These are phyloP conservation scores for Obelidium mucronatum DNA, from an alignment of 192 early-diverging fungal genomes.

Conservation along the genomic window DNA sequence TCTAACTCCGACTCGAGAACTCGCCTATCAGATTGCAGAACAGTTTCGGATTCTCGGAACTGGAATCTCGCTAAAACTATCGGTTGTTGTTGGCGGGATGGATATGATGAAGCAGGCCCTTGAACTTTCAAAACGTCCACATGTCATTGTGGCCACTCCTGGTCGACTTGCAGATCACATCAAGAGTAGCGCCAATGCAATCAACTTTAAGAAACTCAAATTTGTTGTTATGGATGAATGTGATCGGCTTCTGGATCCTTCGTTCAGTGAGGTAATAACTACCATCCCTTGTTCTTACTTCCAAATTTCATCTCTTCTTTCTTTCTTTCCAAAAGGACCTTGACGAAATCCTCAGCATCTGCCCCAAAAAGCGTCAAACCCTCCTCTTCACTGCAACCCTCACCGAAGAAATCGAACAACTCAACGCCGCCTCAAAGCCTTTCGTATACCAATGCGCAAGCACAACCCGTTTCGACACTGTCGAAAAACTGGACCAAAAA, in stretches of 20 bases:
- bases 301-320: no score
- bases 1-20: slow-evolving; percentile 66
- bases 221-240: slow-evolving; percentile 75
- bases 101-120: slow-evolving; percentile 87
- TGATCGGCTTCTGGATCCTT: slow-evolving; percentile 86
- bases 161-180: slow-evolving; percentile 95
- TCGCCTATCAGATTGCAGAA: slow-evolving; percentile 98
- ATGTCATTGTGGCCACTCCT: slow-evolving; percentile 94
- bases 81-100: slow-evolving; percentile 91
- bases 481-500: slow-evolving; percentile 83
- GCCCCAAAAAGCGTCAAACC: slow-evolving; percentile 90
- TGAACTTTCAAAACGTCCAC: slow-evolving; percentile 82
- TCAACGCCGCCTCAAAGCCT: slow-evolving; percentile 48
- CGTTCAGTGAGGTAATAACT: slow-evolving; percentile 32
- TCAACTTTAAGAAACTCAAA: slow-evolving; percentile 74
- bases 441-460: slow-evolving; percentile 60
- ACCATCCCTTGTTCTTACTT: no score
- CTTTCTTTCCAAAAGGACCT: slow-evolving; percentile 79
- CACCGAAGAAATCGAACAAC: slow-evolving; percentile 84
- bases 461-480: slow-evolving; percentile 73
- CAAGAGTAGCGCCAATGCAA: slow-evolving; percentile 73
- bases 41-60: slow-evolving; percentile 95
- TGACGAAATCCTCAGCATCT: slow-evolving; percentile 72
- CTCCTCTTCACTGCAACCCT: slow-evolving; percentile 97
- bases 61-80: slow-evolving; percentile 81